These are phyloP conservation scores for Colletotrichum sp. DNA, from an alignment of 2,329 filamentous ascomycete genomes.

Conservation along the genomic window DNA sequence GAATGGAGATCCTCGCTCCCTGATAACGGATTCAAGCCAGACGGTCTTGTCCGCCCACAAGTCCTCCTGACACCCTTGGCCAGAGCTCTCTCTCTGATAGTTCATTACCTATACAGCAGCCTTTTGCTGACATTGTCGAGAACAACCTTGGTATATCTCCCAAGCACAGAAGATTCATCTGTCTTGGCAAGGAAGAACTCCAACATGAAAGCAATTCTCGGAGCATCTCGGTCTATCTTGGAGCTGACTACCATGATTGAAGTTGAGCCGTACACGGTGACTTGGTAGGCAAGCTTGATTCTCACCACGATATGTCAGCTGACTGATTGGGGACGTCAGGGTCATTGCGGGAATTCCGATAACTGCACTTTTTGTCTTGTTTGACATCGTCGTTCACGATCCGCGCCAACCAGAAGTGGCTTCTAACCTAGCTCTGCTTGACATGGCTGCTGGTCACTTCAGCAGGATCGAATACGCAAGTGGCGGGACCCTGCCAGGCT, in stretches of 20 bases:
- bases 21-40: slow-evolving; percentile 18
- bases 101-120: slow-evolving; percentile 33
- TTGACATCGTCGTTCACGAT: slow-evolving; percentile 45
- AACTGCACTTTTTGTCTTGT: slow-evolving; percentile 42
- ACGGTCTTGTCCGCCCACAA: slow-evolving; percentile 9
- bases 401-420: slow-evolving; percentile 36
- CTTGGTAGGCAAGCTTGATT: slow-evolving; percentile 26
- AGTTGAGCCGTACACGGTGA: slow-evolving; percentile 31
- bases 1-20: slow-evolving; percentile 32
- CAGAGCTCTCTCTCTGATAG: slow-evolving; percentile 19
- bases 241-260: slow-evolving; percentile 33
- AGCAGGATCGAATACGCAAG: slow-evolving; percentile 45
- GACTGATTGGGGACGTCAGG: slow-evolving; percentile 17
- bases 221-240: slow-evolving; percentile 29
- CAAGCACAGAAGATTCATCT: neutral
- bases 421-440: slow-evolving; percentile 42
- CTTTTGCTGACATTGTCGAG: slow-evolving; percentile 30
- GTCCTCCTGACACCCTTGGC: slow-evolving; percentile 1
- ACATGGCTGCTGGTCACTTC: slow-evolving; percentile 47
- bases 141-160: slow-evolving; percentile 25
- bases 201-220: slow-evolving; percentile 25
- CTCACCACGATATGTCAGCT: neutral
- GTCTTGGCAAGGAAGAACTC: slow-evolving; percentile 13
- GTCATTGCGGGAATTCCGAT: slow-evolving; percentile 40
- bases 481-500: slow-evolving; percentile 37